Conservation (phyloP, 2,329 filamentous ascomycete genomes). For the Scedosporium apiospermum region DNA sequence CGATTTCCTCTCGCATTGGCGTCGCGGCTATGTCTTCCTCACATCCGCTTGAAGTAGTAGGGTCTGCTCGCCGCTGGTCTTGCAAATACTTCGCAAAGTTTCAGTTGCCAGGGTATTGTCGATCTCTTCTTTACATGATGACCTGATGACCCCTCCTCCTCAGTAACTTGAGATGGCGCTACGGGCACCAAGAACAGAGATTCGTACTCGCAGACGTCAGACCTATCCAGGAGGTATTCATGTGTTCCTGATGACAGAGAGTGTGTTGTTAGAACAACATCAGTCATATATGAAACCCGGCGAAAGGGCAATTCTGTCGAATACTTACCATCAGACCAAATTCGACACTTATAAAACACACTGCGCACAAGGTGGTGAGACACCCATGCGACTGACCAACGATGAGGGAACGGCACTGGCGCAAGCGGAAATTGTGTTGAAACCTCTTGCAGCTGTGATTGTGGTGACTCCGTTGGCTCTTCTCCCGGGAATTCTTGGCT, state of each 20-base stretch:
- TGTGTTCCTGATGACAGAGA: no score
- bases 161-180: not conserved
- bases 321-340: not conserved
- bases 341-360: not conserved
- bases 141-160: not conserved
- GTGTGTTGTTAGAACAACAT: no score
- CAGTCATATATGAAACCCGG: not conserved
- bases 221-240: not conserved
- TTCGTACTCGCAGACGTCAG: not conserved
- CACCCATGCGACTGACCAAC: not conserved
- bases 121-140: not conserved
- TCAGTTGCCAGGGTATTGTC: no score
- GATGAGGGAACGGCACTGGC: not conserved
- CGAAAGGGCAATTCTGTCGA: not conserved
- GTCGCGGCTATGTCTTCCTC: no score
- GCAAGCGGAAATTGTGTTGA: not conserved
- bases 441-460: not conserved
- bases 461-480: not conserved
- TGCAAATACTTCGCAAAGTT: no score
- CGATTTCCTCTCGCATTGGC: no score
- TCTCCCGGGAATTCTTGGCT: not conserved
- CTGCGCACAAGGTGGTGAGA: not conserved
- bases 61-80: no score
- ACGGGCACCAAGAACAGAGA: not conserved
- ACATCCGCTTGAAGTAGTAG: no score